Evolutionary conservation across 768 basidiomycete species (phyloP).

Genomic region (Rhizopogon roseolus): DNA sequence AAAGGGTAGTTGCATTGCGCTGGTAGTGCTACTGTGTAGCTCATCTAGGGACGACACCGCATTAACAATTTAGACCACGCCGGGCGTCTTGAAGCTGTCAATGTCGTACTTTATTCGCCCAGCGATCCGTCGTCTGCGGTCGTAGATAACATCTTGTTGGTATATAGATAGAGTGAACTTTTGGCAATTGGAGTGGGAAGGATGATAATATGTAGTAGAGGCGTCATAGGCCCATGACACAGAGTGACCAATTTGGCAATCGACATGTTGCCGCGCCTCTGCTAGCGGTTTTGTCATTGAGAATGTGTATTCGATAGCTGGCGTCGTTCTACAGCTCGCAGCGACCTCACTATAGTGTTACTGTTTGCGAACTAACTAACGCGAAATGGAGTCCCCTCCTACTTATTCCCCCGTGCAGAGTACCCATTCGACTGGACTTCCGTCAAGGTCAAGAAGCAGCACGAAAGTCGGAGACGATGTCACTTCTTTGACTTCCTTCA

Average conservation of each 20-base stretch:
- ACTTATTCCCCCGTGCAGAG: conserved; percentile 24
- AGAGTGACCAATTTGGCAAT: background rate
- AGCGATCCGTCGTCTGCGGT: no score
- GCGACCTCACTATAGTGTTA: no score
- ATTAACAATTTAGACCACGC: conserved; percentile 60
- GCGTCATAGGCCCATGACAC: no score
- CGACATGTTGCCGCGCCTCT: no score
- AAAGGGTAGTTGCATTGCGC: background rate
- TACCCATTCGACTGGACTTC: conserved; percentile 30
- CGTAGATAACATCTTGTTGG: background rate
- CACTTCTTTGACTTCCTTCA: conserved; percentile 77
- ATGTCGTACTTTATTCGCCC: conserved; percentile 47
- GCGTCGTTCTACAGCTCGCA: background rate
- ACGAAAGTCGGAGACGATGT: conserved; percentile 57
- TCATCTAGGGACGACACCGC: background rate
- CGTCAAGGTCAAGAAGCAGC: conserved; percentile 60
- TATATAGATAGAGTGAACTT: background rate
- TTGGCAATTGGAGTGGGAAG: no score
- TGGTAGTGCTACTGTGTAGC: background rate
- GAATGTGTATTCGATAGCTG: background rate
- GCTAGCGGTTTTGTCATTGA: no score
- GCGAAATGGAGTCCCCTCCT: conserved; percentile 29
- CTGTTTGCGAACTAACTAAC: no score
- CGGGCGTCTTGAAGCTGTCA: conserved; percentile 54
- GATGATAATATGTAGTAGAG: background rate